Evolutionary conservation across 495 filamentous ascomycete species (phyloP).

Genomic region (Thermochaetoides thermophila): DNA sequence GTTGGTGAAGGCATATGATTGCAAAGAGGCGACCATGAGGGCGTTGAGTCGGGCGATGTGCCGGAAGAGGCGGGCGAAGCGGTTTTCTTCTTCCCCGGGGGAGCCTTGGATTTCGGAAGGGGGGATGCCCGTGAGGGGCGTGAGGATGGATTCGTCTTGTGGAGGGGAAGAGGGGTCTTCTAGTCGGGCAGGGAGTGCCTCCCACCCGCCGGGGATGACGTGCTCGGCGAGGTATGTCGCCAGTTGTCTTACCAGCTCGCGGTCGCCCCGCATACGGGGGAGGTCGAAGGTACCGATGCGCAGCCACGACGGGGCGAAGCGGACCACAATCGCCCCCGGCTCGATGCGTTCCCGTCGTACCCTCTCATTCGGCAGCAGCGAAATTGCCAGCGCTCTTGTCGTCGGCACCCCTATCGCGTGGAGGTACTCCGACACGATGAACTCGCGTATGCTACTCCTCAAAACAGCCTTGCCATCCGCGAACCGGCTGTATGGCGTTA

Average conservation of each 20-base stretch:
- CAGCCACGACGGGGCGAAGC: constrained; percentile 87
- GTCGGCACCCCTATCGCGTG: constrained; percentile 74
- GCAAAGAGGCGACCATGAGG: constrained; percentile 81
- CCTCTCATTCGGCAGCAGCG: constrained; percentile 51
- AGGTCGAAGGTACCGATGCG: constrained; percentile 92
- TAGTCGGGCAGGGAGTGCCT: constrained; percentile 25
- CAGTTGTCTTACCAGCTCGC: constrained; percentile 52
- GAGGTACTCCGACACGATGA: constrained; percentile 73
- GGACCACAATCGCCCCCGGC: constrained; percentile 79
- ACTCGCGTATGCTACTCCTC: constrained; percentile 83
- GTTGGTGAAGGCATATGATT: constrained; percentile 96
- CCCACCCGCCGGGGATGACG: constrained; percentile 54
- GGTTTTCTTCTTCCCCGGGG: constrained; percentile 57
- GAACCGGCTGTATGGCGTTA: constrained; percentile 89
- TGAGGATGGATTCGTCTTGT: constrained; percentile 20
- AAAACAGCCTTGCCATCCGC: constrained; percentile 96
- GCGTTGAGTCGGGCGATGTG: constrained; percentile 81
- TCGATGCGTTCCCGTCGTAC: constrained; percentile 75
- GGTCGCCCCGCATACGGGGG: constrained; percentile 63
- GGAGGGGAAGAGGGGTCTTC: neutral
- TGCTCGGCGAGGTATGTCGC: constrained; percentile 74
- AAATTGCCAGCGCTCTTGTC: constrained; percentile 73
- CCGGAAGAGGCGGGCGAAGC: constrained; percentile 74
- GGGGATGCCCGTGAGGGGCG: constrained; percentile 33
- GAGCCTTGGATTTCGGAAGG: constrained; percentile 46